Evolutionary conservation across 495 filamentous ascomycete species (phyloP).

Genomic region (Tuber magnatum): DNA sequence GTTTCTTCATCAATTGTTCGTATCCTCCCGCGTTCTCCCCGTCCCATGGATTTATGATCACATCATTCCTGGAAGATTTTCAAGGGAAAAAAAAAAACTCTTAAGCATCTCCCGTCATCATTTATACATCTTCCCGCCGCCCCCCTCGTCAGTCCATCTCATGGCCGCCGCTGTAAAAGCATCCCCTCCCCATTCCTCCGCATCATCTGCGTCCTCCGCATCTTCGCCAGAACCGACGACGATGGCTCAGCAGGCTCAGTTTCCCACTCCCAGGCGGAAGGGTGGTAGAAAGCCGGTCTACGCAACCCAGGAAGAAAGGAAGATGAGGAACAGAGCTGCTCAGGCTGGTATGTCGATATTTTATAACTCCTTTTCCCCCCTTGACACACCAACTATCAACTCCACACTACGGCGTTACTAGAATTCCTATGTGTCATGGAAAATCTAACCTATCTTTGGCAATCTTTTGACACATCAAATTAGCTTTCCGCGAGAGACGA

Average conservation of each 20-base stretch:
- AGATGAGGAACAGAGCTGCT: conserved; percentile 94
- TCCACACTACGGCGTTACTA: background rate
- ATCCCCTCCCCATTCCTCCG: conserved; percentile 38
- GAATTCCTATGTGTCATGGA: conserved; percentile 40
- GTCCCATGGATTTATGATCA: conserved; percentile 1
- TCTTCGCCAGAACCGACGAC: conserved; percentile 37
- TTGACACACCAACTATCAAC: conserved; percentile 31
- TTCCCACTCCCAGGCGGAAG: conserved; percentile 70
- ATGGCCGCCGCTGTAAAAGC: conserved; percentile 41
- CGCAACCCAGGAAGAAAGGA: conserved; percentile 95
- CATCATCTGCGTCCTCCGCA: conserved; percentile 36
- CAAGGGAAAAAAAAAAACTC: conserved; percentile 17
- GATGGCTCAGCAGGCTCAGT: conserved; percentile 37
- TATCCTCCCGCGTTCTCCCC: conserved; percentile 31
- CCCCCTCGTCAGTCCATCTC: conserved; percentile 15
- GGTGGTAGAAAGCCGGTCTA: conserved; percentile 97
- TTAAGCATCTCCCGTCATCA: conserved; percentile 31
- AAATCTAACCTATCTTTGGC: conserved; percentile 34
- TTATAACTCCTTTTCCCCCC: conserved; percentile 27
- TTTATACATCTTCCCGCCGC: conserved; percentile 27
- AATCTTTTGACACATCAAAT: conserved; percentile 41
- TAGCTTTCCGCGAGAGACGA: conserved; percentile 80
- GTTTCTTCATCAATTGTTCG: conserved; percentile 27
- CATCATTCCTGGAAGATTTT: background rate
- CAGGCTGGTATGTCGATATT: conserved; percentile 58